Conservation (phyloP, 169 alveolate species). For the Perkinsus marinus region DNA sequence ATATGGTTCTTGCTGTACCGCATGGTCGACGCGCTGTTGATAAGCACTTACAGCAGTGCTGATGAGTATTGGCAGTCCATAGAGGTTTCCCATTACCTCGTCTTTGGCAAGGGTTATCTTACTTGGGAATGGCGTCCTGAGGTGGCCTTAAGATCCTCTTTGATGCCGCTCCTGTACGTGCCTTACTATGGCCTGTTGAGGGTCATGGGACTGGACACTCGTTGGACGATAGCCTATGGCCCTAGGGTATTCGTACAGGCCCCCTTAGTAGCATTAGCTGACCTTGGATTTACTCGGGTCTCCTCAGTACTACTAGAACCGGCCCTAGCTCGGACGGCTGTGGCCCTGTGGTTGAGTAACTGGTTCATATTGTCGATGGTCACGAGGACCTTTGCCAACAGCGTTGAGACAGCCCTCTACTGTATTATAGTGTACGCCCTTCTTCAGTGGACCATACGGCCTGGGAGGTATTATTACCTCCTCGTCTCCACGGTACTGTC, state of each 20-base stretch:
- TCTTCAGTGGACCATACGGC: background rate
- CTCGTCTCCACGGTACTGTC: background rate
- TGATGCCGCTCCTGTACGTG: slow-evolving; percentile 44
- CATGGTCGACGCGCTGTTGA: background rate
- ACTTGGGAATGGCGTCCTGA: slow-evolving; percentile 65
- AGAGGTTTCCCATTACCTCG: slow-evolving; percentile 48
- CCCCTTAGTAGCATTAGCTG: slow-evolving; percentile 36
- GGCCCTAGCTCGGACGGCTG: background rate
- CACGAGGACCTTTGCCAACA: slow-evolving; percentile 3
- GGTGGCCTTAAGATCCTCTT: slow-evolving; percentile 34
- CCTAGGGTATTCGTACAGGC: slow-evolving; percentile 37
- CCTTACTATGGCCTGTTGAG: slow-evolving; percentile 27
- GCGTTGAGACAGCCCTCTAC: slow-evolving; percentile 3
- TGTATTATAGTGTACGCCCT: background rate
- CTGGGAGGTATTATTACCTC: background rate
- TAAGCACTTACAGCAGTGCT: slow-evolving; percentile 4
- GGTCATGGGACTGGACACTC: slow-evolving; percentile 14
- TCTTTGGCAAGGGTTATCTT: slow-evolving; percentile 43
- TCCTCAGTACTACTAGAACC: background rate
- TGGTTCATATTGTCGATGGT: slow-evolving; percentile 8
- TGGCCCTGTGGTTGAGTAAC: background rate
- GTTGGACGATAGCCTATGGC: slow-evolving; percentile 13
- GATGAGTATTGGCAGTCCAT: slow-evolving; percentile 60
- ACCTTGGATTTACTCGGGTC: slow-evolving; percentile 27
- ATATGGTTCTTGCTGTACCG: background rate